Evolutionary conservation across 345 rosid genomes (phyloP).

Genomic region (Aquilaria sinensis): DNA sequence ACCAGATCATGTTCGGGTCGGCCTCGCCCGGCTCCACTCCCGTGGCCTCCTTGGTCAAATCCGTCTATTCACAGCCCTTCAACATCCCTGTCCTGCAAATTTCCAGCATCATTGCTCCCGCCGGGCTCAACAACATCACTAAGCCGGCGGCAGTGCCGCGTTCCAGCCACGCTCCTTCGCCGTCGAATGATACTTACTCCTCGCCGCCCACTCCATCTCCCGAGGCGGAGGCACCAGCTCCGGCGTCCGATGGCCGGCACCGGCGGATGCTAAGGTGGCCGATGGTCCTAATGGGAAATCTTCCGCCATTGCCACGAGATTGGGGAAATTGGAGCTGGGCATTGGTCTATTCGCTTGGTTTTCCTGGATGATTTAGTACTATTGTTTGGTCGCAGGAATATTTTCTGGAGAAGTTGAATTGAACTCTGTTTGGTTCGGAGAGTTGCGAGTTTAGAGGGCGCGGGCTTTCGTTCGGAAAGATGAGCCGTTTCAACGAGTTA

Average conservation of each 20-base stretch:
- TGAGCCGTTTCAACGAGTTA: too few relatives aligned
- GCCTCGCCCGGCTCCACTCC: constrained; percentile 18
- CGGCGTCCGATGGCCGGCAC: not conserved
- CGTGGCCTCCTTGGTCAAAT: constrained; percentile 15
- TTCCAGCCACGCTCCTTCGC: not conserved
- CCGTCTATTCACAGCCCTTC: constrained; percentile 18
- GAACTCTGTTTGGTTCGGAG: too few relatives aligned
- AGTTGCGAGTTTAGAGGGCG: too few relatives aligned
- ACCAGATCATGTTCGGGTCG: constrained; percentile 17
- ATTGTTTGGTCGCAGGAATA: too few relatives aligned
- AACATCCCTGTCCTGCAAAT: constrained; percentile 32
- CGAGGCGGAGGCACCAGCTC: not conserved
- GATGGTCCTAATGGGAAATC: too few relatives aligned
- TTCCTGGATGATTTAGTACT: too few relatives aligned
- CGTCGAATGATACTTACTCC: not conserved
- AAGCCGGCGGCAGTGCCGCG: not conserved
- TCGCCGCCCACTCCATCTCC: not conserved
- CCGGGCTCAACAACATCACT: not conserved
- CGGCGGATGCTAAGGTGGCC: too few relatives aligned
- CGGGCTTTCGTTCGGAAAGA: too few relatives aligned
- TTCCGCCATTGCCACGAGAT: too few relatives aligned
- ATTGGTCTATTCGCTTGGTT: too few relatives aligned
- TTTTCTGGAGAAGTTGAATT: too few relatives aligned
- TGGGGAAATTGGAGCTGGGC: too few relatives aligned
- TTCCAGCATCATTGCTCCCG: constrained; percentile 21